Base-by-base conservation (phyloP, 2,329 filamentous ascomycete genomes). In the Aureobasidium leucospermi region DNA sequence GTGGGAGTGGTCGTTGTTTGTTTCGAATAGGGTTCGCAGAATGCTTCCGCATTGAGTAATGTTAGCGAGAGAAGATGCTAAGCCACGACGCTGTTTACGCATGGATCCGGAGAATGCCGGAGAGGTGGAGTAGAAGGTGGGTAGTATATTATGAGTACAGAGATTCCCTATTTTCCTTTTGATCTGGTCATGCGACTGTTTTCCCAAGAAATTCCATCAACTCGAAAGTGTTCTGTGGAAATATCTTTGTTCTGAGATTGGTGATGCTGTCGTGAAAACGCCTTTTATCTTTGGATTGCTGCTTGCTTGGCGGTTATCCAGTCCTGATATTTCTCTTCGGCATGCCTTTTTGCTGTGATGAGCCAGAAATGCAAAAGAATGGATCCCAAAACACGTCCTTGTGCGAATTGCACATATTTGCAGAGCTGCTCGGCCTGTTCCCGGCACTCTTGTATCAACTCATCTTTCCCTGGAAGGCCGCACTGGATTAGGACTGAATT, bases 321-420 rank as follows among this genome's bases (percentile, higher is more conserved):
- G 4, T 23, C 55, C 7, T 58, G 55, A 41, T 58, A 58, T 29
- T 58, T 58, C 2, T 39, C 43, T 7, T 48, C 55, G 0, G 55
- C 55, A 6, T 48, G n/a, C 41, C 43, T 7, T 34, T 42, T 43
- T 4, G 55, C 55, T 5, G 55, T 58, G 23, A 58, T 52, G 23
- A 59, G 47, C 58, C 58, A 59, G n/a, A 47, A 46, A 15, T 43
- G 58, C 48, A 59, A 9, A 10, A 52, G 19, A 23, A 59, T 59
- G 16, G 58, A 52, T 34, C 58, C 58, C 6, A 59, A 19, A 2
- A 59, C 36, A 6, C 58, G 28, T 8, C 38, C 46, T 39, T 59
- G 47, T 10, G 47, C 47, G 10, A 52, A 51, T 2, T 52, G 47
- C 6, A 38, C 47, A n/a, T 42, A 59, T 46, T 32, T 38, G 15